Evolutionary conservation across 2,329 filamentous ascomycete genomes (phyloP), one percentile per base, ranked within the genome.

Genomic region (Penicillium frequentans): DNA sequence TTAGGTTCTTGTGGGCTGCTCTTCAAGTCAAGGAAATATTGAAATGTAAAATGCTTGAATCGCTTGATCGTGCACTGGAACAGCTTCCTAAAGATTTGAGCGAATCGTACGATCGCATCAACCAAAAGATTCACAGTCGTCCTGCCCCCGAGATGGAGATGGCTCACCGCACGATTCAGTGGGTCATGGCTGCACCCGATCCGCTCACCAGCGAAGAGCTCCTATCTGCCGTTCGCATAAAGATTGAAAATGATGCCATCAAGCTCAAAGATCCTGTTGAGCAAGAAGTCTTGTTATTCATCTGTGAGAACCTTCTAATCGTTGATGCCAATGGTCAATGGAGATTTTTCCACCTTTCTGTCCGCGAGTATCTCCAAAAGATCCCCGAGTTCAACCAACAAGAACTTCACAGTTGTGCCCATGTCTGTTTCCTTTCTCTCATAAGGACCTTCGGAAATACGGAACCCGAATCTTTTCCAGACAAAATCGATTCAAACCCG

Each of bases 1-100:
- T 11, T 1, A 31, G 29, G 59, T 65, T 64, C 29, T 61, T 62
- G 23, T 64, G 59, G 63, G 60, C 57, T 2, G 42, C 54, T 24
- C 29, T 65, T 1, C 63, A 65, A 27, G n/a, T 57, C 4, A 46
- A 64, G 16, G 59, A 62, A 29, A 49, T 64, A 4, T 11, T 6
- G 2, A 49, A 49, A 14, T 64, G 57, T 27, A 37, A 52, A 13
- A 52, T 5, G 26, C 23, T 13, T n/a, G n/a, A 4, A 56, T 45
- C 43, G 46, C 59, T 19, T 31, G 33, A 55, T 5, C 52, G 48
- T 19, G 11, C 29, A 13, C 58, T 64, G 3, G 39, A 54, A 8
- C 52, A 49, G 3, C 60, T 64, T 1, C 62, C 62, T 1, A 31
- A 33, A 9, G 54, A 49, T 19, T 50, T 63, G 11, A n/a, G 60